A percentile compares a stretch with the other conserved stretches of the same genome.
Evolutionary conservation across 176 grass and related monocot species (phyloP).

Genomic region (Oryza glumipatula): DNA sequence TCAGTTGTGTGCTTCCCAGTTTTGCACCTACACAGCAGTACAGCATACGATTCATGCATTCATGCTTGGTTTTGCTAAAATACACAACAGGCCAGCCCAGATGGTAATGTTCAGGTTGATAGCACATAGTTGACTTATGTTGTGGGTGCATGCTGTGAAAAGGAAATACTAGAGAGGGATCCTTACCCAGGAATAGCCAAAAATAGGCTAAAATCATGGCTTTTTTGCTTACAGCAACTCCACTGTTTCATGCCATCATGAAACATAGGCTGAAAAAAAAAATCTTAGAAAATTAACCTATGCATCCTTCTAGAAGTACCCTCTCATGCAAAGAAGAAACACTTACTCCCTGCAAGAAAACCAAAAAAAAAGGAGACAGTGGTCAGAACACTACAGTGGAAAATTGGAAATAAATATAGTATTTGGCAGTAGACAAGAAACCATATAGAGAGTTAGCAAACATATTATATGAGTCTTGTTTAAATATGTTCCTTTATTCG

Average conservation of each 20-base stretch:
- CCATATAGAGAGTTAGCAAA: background rate
- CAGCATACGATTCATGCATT: conserved; percentile 1
- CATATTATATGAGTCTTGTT: background rate
- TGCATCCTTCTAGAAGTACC: conserved; percentile 29
- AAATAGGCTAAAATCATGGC: conserved; percentile 99
- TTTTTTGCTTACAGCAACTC: conserved; percentile 98
- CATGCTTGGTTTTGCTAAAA: background rate
- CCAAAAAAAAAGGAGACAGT: conserved; percentile 12
- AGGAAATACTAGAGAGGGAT: background rate
- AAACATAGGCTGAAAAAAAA: conserved; percentile 76
- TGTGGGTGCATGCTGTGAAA: background rate
- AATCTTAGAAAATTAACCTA: conserved; percentile 37
- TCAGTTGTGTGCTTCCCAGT: conserved; percentile 96
- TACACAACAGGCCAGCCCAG: background rate
- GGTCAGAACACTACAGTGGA: conserved; percentile 29
- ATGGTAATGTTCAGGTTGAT: background rate
- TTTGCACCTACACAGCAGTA: conserved; percentile 62
- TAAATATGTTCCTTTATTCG: background rate
- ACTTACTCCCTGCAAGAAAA: conserved; percentile 88
- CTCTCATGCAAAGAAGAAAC: conserved; percentile 17
- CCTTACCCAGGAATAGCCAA: conserved; percentile 96
- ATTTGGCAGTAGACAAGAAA: background rate
- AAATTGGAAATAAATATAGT: conserved; percentile 2
- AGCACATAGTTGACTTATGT: background rate
- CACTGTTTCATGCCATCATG: conserved; percentile 98